Percentiles rank a stretch among this genome's conserved stretches.
Conservation (phyloP, 768 basidiomycete genomes). For the Russula ochroleuca region DNA sequence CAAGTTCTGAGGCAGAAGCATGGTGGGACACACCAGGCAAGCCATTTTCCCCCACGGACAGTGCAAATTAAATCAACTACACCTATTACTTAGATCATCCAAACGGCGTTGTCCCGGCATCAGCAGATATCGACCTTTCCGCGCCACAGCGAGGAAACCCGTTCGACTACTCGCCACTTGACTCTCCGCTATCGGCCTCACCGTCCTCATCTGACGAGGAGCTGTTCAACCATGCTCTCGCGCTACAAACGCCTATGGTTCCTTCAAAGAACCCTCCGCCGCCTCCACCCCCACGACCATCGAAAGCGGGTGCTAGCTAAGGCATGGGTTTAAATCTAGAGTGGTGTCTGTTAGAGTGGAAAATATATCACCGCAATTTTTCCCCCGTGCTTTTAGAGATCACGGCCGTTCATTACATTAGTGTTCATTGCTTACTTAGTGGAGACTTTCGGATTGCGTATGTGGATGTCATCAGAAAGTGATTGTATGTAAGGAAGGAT, state of each 20-base stretch:
- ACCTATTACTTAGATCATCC: conserved; percentile 46
- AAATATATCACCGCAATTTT: not conserved
- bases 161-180: conserved; percentile 66
- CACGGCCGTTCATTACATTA: not conserved
- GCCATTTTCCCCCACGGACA: not conserved
- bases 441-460: not conserved
- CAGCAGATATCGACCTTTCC: conserved; percentile 34
- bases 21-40: conserved; percentile 81
- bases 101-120: conserved; percentile 48
- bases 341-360: not conserved
- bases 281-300: conserved; percentile 28
- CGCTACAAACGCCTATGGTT: conserved; percentile 63
- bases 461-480: not conserved
- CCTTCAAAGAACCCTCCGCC: conserved; percentile 37
- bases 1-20: conserved; percentile 67
- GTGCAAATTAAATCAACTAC: not conserved
- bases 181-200: conserved; percentile 66
- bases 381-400: not conserved
- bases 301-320: conserved; percentile 18
- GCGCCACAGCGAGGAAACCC: conserved; percentile 48
- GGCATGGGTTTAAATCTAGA: not conserved
- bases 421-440: not conserved
- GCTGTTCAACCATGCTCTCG: conserved; percentile 63
- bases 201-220: conserved; percentile 85
- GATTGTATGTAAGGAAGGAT: not conserved